These are phyloP conservation scores for Capronia coronata DNA, from an alignment of 2,329 filamentous ascomycete genomes.

Conservation along the genomic window DNA sequence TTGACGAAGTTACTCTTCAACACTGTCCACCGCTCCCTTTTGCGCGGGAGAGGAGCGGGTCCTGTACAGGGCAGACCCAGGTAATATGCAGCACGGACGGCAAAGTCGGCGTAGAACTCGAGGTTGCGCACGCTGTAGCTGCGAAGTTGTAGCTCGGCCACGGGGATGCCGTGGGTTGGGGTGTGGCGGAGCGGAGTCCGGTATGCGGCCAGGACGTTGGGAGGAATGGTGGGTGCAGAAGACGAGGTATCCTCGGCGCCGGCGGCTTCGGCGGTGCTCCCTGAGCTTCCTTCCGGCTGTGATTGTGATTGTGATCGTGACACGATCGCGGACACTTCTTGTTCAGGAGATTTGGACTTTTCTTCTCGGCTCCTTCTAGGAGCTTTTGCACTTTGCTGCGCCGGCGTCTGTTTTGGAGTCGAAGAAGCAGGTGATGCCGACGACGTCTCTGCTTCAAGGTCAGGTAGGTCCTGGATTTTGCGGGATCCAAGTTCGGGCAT, in stretches of 20 bases:
- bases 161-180: constrained; percentile 68
- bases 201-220: constrained; percentile 57
- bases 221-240: constrained; percentile 17
- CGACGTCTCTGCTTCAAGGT: background rate
- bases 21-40: constrained; percentile 90
- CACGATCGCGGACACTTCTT: background rate
- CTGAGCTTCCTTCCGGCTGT: background rate
- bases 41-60: constrained; percentile 76
- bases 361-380: background rate
- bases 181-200: constrained; percentile 70
- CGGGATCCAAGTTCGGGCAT: constrained; percentile 16
- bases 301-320: background rate
- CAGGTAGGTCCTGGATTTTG: constrained; percentile 7
- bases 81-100: constrained; percentile 89
- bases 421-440: background rate
- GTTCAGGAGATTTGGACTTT: background rate
- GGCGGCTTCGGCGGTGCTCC: no score
- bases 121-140: constrained; percentile 86
- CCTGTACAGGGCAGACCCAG: constrained; percentile 78
- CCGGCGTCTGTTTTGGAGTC: background rate
- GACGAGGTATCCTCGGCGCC: constrained; percentile 1
- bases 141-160: constrained; percentile 85
- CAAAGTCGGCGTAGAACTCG: constrained; percentile 92
- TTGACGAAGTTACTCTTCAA: constrained; percentile 82
- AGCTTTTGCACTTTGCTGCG: background rate